Evolutionary conservation across 2,329 filamentous ascomycete species (phyloP).

Genomic region (Botryotinia convoluta): DNA sequence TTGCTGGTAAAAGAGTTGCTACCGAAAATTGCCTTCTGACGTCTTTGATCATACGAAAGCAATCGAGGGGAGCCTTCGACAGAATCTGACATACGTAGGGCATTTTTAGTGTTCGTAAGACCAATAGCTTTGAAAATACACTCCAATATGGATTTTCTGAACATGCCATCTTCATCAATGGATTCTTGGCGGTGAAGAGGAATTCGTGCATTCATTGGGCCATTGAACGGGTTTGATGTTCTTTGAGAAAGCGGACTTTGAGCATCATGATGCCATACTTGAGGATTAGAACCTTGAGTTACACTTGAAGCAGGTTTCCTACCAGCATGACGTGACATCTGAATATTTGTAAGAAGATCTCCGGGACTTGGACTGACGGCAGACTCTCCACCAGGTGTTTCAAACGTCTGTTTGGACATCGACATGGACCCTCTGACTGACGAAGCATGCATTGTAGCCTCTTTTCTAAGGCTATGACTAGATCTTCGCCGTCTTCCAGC

Average conservation of each 20-base stretch:
- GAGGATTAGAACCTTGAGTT: conserved; percentile 26
- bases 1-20: conserved; percentile 72
- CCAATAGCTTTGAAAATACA: conserved; percentile 96
- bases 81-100: conserved; percentile 67
- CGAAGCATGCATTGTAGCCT: conserved; percentile 67
- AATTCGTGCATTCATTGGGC: conserved; percentile 47
- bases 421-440: conserved; percentile 28
- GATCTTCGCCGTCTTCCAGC: conserved; percentile 66
- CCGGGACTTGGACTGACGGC: conserved; percentile 60
- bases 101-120: conserved; percentile 65
- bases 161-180: conserved; percentile 82
- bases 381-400: conserved; percentile 35
- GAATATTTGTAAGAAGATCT: conserved; percentile 76
- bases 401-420: conserved; percentile 34
- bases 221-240: conserved; percentile 56
- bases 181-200: conserved; percentile 72
- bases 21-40: conserved; percentile 75
- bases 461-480: conserved; percentile 72
- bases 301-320: conserved; percentile 39
- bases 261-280: conserved; percentile 36
- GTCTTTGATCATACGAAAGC: conserved; percentile 76
- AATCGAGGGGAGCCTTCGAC: conserved; percentile 82
- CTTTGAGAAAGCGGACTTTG: conserved; percentile 44
- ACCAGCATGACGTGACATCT: conserved; percentile 61
- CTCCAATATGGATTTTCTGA: conserved; percentile 85